Conservation (phyloP, 306 rosid species). For the Ochetophila trinervis region DNA sequence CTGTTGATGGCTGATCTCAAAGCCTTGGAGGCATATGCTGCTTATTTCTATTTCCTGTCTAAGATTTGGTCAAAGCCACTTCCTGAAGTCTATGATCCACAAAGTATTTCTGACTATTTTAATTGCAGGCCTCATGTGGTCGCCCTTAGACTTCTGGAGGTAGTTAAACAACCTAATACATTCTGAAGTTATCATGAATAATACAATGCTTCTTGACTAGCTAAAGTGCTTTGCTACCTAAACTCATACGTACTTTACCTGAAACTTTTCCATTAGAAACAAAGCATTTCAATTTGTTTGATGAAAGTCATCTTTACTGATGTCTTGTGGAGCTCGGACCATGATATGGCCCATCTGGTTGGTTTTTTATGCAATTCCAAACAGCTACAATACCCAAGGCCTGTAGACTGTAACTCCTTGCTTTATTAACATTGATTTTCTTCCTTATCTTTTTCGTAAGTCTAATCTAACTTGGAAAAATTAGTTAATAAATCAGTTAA, state of each 20-base stretch:
- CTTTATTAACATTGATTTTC: background rate
- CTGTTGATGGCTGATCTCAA: slow-evolving; percentile 77
- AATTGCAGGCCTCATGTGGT: slow-evolving; percentile 76
- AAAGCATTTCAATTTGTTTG: background rate
- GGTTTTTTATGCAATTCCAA: background rate
- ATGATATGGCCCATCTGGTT: background rate
- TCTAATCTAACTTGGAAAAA: background rate
- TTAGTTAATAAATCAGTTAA: background rate
- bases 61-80: slow-evolving; percentile 89
- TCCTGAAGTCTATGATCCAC: slow-evolving; percentile 81
- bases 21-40: slow-evolving; percentile 77
- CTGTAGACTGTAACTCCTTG: background rate
- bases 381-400: background rate
- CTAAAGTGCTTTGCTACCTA: background rate
- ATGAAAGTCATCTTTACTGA: background rate
- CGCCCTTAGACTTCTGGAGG: slow-evolving; percentile 80
- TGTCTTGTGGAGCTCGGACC: background rate
- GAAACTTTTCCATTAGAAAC: background rate
- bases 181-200: background rate
- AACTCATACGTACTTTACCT: background rate
- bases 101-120: slow-evolving; percentile 70
- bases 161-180: slow-evolving; percentile 20
- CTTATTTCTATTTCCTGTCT: slow-evolving; percentile 57
- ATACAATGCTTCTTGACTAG: slow-evolving; percentile 3
- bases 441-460: background rate